Conservation (phyloP, 257 asterid genomes). For the Forsythia viridissima region DNA sequence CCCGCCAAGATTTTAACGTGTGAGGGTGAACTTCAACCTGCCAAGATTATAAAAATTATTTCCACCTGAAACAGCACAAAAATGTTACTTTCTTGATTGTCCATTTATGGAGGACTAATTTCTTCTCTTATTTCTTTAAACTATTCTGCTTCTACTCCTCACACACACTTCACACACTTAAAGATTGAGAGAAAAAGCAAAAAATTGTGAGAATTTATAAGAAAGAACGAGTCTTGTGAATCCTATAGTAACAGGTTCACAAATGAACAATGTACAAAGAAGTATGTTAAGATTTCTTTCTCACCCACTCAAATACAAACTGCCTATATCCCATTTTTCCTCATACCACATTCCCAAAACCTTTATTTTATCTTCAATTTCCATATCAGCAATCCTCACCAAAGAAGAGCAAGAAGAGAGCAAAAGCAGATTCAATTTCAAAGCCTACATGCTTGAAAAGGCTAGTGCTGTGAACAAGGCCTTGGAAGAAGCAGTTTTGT, state of each 20-base stretch:
- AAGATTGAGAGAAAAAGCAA: too few species aligned
- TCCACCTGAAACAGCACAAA: background rate
- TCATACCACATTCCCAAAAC: constrained; percentile 9
- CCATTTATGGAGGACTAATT: too few species aligned
- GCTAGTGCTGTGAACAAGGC: background rate
- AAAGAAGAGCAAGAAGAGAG: constrained; percentile 26
- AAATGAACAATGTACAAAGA: too few species aligned
- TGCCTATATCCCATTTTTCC: constrained; percentile 13
- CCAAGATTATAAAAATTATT: too few species aligned
- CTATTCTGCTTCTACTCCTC: background rate
- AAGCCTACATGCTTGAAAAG: constrained; percentile 2
- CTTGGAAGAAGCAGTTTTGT: background rate
- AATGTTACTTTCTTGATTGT: too few species aligned
- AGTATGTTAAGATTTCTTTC: constrained; percentile 21
- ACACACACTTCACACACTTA: background rate
- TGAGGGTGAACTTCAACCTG: too few species aligned
- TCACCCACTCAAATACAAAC: constrained; percentile 24
- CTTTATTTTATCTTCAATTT: background rate
- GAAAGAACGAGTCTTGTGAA: too few species aligned
- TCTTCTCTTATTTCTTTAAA: too few species aligned
- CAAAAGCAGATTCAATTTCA: background rate
- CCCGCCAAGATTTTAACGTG: too few species aligned
- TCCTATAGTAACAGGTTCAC: too few species aligned
- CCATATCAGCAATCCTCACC: constrained; percentile 27
- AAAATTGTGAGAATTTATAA: too few species aligned